These are phyloP conservation scores for Penicillium dipodomyicola DNA, from an alignment of 495 filamentous ascomycete species.

Conservation along the genomic window DNA sequence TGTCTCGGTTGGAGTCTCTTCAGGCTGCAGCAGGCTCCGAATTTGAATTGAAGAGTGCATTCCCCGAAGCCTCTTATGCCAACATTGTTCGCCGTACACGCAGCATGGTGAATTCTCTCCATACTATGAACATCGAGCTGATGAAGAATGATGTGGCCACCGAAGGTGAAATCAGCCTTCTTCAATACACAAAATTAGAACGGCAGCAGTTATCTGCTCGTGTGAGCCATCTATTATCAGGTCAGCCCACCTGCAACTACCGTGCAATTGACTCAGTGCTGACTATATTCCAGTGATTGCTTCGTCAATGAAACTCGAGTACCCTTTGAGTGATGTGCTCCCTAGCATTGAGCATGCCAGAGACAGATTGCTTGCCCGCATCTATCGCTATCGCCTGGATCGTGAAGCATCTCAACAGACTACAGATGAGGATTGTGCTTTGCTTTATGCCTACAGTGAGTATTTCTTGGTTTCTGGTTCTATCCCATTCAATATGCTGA, in stretches of 20 bases:
- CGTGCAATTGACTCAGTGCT: constrained; percentile 11
- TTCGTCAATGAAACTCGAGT: constrained; percentile 88
- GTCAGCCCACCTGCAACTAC: constrained; percentile 35
- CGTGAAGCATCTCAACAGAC: constrained; percentile 51
- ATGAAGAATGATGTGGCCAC: constrained; percentile 73
- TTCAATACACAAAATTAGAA: constrained; percentile 78
- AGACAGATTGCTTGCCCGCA: constrained; percentile 83
- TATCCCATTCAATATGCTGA: neutral
- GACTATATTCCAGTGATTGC: constrained; percentile 63
- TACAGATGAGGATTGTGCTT: constrained; percentile 66
- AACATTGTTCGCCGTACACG: constrained; percentile 75
- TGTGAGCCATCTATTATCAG: constrained; percentile 90
- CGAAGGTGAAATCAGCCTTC: constrained; percentile 73
- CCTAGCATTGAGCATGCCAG: constrained; percentile 77
- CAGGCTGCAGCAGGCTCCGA: constrained; percentile 72
- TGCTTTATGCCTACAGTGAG: constrained; percentile 72
- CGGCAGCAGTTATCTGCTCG: constrained; percentile 73
- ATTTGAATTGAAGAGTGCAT: constrained; percentile 80
- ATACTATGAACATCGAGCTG: constrained; percentile 92
- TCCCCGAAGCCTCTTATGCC: constrained; percentile 65
- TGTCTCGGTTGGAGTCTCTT: constrained; percentile 67
- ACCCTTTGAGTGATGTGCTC: constrained; percentile 82
- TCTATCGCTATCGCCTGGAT: constrained; percentile 78
- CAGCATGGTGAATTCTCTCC: constrained; percentile 84
- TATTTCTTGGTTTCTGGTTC: neutral